These are phyloP conservation scores for Alternaria ventricosa DNA, from an alignment of 2,329 filamentous ascomycete genomes.

Conservation along the genomic window DNA sequence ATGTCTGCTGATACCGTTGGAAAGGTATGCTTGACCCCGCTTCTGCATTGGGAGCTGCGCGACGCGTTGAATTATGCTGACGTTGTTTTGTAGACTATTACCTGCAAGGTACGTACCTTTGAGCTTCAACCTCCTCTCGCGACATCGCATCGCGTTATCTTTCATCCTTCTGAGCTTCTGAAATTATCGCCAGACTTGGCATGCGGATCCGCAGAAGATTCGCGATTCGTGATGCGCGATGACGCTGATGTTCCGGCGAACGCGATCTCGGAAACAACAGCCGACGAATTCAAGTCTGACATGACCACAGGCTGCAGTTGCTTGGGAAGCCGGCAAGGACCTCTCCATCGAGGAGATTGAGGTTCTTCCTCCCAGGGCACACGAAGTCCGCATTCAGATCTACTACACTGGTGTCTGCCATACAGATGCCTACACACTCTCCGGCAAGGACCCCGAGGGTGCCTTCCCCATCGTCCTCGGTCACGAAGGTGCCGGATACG, in stretches of 20 bases:
- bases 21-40: slow-evolving; percentile 45
- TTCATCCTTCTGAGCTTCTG: neutral
- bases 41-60: neutral
- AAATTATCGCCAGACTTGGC: slow-evolving; percentile 21
- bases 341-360: slow-evolving; percentile 91
- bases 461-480: slow-evolving; percentile 54
- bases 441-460: slow-evolving; percentile 91
- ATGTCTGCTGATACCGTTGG: slow-evolving; percentile 64
- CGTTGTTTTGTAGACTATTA: slow-evolving; percentile 72
- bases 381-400: slow-evolving; percentile 96
- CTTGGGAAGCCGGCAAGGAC: slow-evolving; percentile 94
- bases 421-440: slow-evolving; percentile 71
- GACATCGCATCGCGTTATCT: slow-evolving; percentile 1
- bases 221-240: slow-evolving; percentile 1
- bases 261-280: neutral
- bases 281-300: slow-evolving; percentile 20
- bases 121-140: slow-evolving; percentile 51
- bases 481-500: slow-evolving; percentile 52
- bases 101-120: slow-evolving; percentile 81
- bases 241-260: slow-evolving; percentile 12
- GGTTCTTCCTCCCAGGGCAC: slow-evolving; percentile 83
- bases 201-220: slow-evolving; percentile 39
- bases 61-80: slow-evolving; percentile 10
- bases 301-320: slow-evolving; percentile 76
- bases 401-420: slow-evolving; percentile 99